Conservation (phyloP, 768 basidiomycete genomes). For the Suillus spraguei region DNA sequence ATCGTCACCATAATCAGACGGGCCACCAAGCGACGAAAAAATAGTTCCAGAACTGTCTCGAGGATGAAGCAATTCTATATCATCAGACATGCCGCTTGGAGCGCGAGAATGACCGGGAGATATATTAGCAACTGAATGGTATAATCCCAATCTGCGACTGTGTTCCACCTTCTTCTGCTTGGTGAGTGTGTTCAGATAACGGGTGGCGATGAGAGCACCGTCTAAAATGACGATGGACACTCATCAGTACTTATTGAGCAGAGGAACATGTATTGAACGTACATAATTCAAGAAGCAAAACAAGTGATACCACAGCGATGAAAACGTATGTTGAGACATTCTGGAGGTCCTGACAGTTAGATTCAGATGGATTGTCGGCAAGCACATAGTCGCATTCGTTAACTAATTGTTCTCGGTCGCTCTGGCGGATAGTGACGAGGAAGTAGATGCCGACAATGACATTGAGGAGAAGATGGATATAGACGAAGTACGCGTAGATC, state of each 20-base stretch:
- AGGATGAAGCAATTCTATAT: conserved; percentile 29
- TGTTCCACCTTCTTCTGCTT: conserved; percentile 49
- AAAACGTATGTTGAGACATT: conserved; percentile 48
- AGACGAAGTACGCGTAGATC: conserved; percentile 57
- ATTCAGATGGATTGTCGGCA: conserved; percentile 40
- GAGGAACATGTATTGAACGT: conserved; percentile 27
- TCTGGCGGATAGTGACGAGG: conserved; percentile 49
- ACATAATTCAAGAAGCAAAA: conserved; percentile 62
- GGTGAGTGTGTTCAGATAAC: conserved; percentile 55
- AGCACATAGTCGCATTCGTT: conserved; percentile 50
- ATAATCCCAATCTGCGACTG: conserved; percentile 34
- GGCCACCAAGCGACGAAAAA: conserved; percentile 11
- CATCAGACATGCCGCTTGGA: conserved; percentile 24
- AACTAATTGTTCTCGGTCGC: conserved; percentile 43
- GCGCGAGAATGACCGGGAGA: conserved; percentile 23
- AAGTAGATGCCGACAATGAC: conserved; percentile 54
- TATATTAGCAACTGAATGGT: conserved; percentile 28
- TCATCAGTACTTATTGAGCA: conserved; percentile 7
- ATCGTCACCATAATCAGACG: conserved; percentile 16
- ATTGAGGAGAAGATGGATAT: conserved; percentile 59
- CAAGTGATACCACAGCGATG: conserved; percentile 42
- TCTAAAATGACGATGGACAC: conserved; percentile 37
- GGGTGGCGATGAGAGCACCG: conserved; percentile 52
- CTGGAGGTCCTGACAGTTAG: conserved; percentile 47
- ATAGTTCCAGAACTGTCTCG: conserved; percentile 13